Conservation (phyloP, 768 basidiomycete genomes). For the Amanita fuliginea region DNA sequence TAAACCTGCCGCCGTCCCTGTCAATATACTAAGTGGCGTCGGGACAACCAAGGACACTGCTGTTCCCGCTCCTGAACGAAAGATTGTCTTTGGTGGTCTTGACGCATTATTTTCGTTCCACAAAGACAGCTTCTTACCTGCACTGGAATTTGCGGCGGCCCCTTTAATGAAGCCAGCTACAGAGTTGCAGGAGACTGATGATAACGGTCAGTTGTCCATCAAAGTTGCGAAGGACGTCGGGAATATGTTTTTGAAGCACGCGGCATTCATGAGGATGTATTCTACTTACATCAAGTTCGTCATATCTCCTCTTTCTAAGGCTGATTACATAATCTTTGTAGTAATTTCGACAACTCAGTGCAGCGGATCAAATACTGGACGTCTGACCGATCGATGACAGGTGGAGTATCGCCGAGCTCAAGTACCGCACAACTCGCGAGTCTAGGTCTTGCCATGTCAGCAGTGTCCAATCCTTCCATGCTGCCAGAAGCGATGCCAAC, state of each 20-base stretch:
- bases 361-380: slow-evolving; percentile 85
- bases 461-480: slow-evolving; percentile 33
- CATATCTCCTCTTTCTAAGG: not conserved
- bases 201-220: slow-evolving; percentile 63
- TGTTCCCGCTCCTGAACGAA: slow-evolving; percentile 77
- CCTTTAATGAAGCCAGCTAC: slow-evolving; percentile 45
- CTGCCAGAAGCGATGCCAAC: slow-evolving; percentile 27
- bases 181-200: slow-evolving; percentile 41
- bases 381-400: slow-evolving; percentile 36
- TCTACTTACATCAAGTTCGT: slow-evolving; percentile 91
- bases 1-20: slow-evolving; percentile 64
- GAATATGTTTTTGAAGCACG: slow-evolving; percentile 84
- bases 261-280: slow-evolving; percentile 98
- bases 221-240: slow-evolving; percentile 74
- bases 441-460: slow-evolving; percentile 45
- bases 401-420: slow-evolving; percentile 45
- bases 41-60: slow-evolving; percentile 73
- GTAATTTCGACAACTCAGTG: slow-evolving; percentile 91
- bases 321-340: slow-evolving; percentile 19
- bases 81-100: slow-evolving; percentile 84
- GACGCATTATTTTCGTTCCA: slow-evolving; percentile 91
- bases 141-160: slow-evolving; percentile 68
- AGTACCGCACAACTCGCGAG: slow-evolving; percentile 54
- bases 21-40: slow-evolving; percentile 60
- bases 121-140: slow-evolving; percentile 84